phyloP scores from a whole-genome alignment of 2,329 filamentous ascomycete genomes.

The Aspergillus ustus region DNA sequence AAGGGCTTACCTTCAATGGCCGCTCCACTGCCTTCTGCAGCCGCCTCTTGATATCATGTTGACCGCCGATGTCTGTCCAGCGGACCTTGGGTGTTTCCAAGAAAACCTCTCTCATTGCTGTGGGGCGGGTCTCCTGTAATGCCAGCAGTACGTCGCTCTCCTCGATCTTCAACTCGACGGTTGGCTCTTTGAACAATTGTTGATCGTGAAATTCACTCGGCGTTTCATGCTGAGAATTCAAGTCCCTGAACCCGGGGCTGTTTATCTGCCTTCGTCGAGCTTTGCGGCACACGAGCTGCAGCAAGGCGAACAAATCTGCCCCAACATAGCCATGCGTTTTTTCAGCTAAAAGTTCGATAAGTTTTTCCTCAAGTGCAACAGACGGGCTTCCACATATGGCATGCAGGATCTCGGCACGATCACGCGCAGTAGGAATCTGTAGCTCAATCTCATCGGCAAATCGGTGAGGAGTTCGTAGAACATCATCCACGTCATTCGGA shows the following conservation, averaged over 20 bases:
- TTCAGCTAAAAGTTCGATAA: conserved; percentile 67
- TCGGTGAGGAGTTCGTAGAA: conserved; percentile 67
- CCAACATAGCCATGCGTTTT: conserved; percentile 88
- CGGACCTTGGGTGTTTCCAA: conserved; percentile 83
- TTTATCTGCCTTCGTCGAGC: conserved; percentile 39
- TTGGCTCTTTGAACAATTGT: conserved; percentile 20
- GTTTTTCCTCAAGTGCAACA: conserved; percentile 55
- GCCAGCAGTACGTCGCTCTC: conserved; percentile 54
- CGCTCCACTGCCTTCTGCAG: conserved; percentile 63
- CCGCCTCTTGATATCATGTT: conserved; percentile 74
- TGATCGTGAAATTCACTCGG: not conserved
- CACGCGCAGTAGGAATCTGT: conserved; percentile 72
- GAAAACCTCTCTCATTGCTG: conserved; percentile 86
- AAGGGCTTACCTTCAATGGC: conserved; percentile 56
- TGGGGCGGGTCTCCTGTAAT: conserved; percentile 72
- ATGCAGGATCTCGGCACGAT: conserved; percentile 75
- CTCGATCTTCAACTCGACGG: conserved; percentile 35
- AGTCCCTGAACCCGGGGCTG: conserved; percentile 10
- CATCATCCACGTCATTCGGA: conserved; percentile 71
- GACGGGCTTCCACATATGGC: conserved; percentile 56
- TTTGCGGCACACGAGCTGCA: conserved; percentile 57
- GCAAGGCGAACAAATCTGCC: conserved; percentile 71
- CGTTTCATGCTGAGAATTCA: not conserved
- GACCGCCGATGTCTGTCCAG: conserved; percentile 89
- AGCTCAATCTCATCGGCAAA: conserved; percentile 73